phyloP scores from a whole-genome alignment of 768 basidiomycete genomes.

The Scleroderma citrinum region DNA sequence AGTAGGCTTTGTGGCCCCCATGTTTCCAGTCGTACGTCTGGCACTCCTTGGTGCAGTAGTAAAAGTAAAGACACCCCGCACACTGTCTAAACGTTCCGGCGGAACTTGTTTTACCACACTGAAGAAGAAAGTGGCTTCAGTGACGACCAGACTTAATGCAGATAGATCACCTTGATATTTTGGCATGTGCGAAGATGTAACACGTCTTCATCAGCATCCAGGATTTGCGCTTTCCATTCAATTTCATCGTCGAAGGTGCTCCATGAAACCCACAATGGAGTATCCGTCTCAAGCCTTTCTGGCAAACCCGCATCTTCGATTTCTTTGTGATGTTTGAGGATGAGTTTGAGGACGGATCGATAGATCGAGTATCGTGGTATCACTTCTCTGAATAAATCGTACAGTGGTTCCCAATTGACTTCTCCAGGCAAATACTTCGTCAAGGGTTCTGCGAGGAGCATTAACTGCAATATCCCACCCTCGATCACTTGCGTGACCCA shows the following conservation, averaged over 20 bases:
- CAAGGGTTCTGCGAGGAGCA: constrained; percentile 24
- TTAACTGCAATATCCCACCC: constrained; percentile 18
- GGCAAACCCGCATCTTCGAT: constrained; percentile 11
- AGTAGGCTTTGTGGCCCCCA: constrained; percentile 22
- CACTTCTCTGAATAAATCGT: constrained; percentile 17
- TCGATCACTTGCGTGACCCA: constrained; percentile 22
- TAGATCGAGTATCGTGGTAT: constrained; percentile 25
- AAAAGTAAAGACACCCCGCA: constrained; percentile 23
- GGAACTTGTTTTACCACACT: constrained; percentile 24
- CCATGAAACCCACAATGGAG: constrained; percentile 17
- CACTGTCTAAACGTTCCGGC: constrained; percentile 22
- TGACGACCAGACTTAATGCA: not conserved
- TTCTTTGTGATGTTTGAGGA: constrained; percentile 10
- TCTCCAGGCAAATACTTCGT: constrained; percentile 13
- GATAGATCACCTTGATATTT: constrained; percentile 15
- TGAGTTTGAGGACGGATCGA: constrained; percentile 12
- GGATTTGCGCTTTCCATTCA: constrained; percentile 10
- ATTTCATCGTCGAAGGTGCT: constrained; percentile 14
- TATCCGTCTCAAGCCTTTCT: constrained; percentile 11
- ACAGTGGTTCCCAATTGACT: constrained; percentile 23
- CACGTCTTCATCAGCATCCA: constrained; percentile 4
- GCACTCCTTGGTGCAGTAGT: constrained; percentile 28
- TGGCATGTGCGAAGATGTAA: constrained; percentile 21
- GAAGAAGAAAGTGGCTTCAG: not conserved
- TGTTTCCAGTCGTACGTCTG: constrained; percentile 25